Base-by-base conservation (phyloP, 768 basidiomycete genomes). In the Naganishia vishniacii region DNA sequence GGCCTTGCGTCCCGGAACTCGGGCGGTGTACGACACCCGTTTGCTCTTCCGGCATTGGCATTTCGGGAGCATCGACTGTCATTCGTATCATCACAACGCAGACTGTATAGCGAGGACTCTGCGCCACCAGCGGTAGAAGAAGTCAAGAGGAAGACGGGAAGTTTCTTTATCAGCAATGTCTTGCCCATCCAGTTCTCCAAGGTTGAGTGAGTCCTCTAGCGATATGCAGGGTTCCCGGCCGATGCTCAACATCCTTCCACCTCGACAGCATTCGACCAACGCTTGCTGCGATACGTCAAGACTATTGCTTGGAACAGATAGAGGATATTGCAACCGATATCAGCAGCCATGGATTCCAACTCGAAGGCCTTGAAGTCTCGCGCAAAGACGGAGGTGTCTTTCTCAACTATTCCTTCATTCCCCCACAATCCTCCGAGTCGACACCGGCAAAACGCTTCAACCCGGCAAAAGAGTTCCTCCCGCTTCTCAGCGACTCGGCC, bases 121-220 rank as follows among this genome's bases (percentile, higher is more conserved):
- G 31, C 49, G n/a, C 18, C 49, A 5, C 6, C 49, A 7, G 29
- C 49, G 25, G 23, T 56, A 2, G 53, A 56, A 41, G 59, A 60
- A 25, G 59, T 46, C 32, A 29, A 42, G 15, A 44, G 62, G 12
- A 53, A 42, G 40, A 51, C 41, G 13, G 62, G 49, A 29, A 42
- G 29, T 18, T 74, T 77, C 65, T 77, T 73, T 68, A 75, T 77
- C 59, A 74, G 73, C 29, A 75, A 77, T 64, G 75, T 77, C 41
- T 67, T 75, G 20, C 75, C 75, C 9, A 64, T 75, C 49, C 63
- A 64, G 28, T 48, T 77, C 0, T 69, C 64, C 23, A 62, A 63
- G 3, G 74, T 71, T 67, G 75, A 77, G 66, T 67, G 37, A 47
- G 66, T 67, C 32, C 42, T 42, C 25, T 28, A 20, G 8, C 26